phyloP scores from a whole-genome alignment of 2,329 filamentous ascomycete genomes.

The Didymellaceae sp. region DNA sequence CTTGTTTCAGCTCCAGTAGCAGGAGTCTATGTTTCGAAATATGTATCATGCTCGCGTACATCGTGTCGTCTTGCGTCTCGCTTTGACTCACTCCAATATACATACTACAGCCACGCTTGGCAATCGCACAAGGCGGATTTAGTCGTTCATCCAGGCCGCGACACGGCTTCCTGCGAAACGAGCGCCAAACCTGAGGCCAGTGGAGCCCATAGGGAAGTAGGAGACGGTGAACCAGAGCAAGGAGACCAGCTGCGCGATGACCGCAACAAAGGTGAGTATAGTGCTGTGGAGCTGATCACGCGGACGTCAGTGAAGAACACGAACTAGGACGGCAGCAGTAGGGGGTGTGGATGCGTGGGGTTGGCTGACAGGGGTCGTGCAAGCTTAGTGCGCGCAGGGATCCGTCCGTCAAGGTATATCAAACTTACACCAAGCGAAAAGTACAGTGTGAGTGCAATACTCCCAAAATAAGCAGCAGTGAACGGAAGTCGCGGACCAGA shows the following conservation, averaged over 20 bases:
- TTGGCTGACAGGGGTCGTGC: slow-evolving; percentile 29
- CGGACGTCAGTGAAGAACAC: slow-evolving; percentile 45
- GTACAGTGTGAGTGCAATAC: slow-evolving; percentile 86
- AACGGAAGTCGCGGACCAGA: slow-evolving; percentile 88
- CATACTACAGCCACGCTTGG: slow-evolving; percentile 4
- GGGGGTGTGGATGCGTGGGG: slow-evolving; percentile 38
- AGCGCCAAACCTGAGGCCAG: slow-evolving; percentile 83
- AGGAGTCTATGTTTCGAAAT: slow-evolving; percentile 4
- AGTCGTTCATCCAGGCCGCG: slow-evolving; percentile 86
- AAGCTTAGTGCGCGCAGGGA: slow-evolving; percentile 29
- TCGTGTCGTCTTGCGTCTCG: slow-evolving; percentile 2
- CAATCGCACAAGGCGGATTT: slow-evolving; percentile 3
- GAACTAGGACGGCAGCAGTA: slow-evolving; percentile 29
- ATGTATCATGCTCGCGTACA: slow-evolving; percentile 1
- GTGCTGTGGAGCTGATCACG: slow-evolving; percentile 71
- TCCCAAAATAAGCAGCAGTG: slow-evolving; percentile 92
- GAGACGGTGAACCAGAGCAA: slow-evolving; percentile 93
- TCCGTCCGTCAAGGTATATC: slow-evolving; percentile 19
- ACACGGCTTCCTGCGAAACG: slow-evolving; percentile 85
- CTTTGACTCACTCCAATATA: not conserved
- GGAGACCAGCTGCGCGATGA: slow-evolving; percentile 81
- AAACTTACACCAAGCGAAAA: slow-evolving; percentile 87
- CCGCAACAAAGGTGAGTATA: slow-evolving; percentile 82
- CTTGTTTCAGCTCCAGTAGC: slow-evolving; percentile 6
- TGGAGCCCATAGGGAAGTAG: slow-evolving; percentile 97